Evolutionary conservation across 2,329 filamentous ascomycete genomes (phyloP), one percentile per base, ranked within the genome.

Genomic region (Trichoderma atrobrunneum): DNA sequence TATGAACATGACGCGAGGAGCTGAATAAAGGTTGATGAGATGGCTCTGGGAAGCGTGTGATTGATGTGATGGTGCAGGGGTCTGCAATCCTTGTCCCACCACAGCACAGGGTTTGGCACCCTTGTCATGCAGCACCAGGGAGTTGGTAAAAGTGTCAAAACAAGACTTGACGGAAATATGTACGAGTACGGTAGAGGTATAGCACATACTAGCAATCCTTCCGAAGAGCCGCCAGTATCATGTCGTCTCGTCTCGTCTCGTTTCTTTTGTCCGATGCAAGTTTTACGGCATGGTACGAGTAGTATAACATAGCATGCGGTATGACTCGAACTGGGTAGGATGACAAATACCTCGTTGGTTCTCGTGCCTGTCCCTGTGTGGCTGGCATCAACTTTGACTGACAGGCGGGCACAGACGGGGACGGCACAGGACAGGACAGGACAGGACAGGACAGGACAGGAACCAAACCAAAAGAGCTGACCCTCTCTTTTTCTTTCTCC

Each of bases 121-220:
- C 66, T 21, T 69, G 56, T 36, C 56, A 61, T 69, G 66, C 66
- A 69, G 66, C 66, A n/a, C 66, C 66, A 69, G 66, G 57, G 66
- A 69, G 66, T 69, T 69, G 65, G 66, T 69, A 61, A 69, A 66
- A 34, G 56, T 69, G 66, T 69, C 39, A 61, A 43, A 67, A 61
- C 39, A 61, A 48, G 24, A 59, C 56, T 60, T 60, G 65, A 59
- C 57, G 65, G 64, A 68, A 68, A 68, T 60, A 62, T 59, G 59
- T 62, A 54, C 51, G 62, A 51, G 24, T n/a, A 39, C 64, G 14
- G 34, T 36, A 16, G 34, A 26, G 36, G 32, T 5, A 43, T 43
- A 24, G 39, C 43, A 30, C 18, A 43, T 24, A 54, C 8, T 48
- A 66, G 48, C 48, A 65, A n/a, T 67, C 57, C 66, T 69, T 10